Percentiles rank a stretch among this genome's conserved stretches.
These are phyloP conservation scores for Conidiobolus incongruus DNA, from an alignment of 371 early-diverging fungal genomes.

Conservation along the genomic window DNA sequence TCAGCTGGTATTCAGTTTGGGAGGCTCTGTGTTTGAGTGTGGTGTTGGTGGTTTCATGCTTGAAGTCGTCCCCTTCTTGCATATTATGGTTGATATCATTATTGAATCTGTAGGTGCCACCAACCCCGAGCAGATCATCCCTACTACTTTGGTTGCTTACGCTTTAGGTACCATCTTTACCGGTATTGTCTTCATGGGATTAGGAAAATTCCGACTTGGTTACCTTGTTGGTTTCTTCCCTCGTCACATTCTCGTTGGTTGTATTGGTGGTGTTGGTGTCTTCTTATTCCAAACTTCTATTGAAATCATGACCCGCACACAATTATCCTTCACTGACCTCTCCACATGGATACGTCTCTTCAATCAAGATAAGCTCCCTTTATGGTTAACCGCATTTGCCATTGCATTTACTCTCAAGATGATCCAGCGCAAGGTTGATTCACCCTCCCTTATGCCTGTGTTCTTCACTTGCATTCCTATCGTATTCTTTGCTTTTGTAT, in stretches of 20 bases:
- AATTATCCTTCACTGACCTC: conserved; percentile 18
- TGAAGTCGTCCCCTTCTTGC: conserved; percentile 76
- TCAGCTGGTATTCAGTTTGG: conserved; percentile 61
- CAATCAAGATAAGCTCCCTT: conserved; percentile 24
- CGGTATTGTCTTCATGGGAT: conserved; percentile 59
- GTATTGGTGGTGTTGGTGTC: conserved; percentile 87
- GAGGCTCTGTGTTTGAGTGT: conserved; percentile 70
- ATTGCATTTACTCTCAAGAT: conserved; percentile 40
- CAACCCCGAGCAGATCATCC: conserved; percentile 36
- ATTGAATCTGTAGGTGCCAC: conserved; percentile 27
- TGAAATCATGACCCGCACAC: conserved; percentile 59
- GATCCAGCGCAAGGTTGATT: conserved; percentile 18
- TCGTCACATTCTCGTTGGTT: conserved; percentile 85
- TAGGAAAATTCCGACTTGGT: conserved; percentile 61
- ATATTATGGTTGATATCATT: conserved; percentile 61
- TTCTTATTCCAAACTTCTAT: conserved; percentile 83
- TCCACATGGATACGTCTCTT: conserved; percentile 24
- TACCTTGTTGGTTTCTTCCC: conserved; percentile 78
- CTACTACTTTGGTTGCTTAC: conserved; percentile 80
- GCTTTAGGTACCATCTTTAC: conserved; percentile 63
- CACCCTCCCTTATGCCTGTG: conserved; percentile 60
- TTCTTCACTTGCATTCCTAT: conserved; percentile 67
- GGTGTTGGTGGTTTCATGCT: conserved; percentile 92
- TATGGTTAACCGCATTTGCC: conserved; percentile 57
- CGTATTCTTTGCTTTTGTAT: conserved; percentile 42